These are phyloP conservation scores for Eimeria sp. DNA, from an alignment of 169 alveolate genomes.

Conservation along the genomic window DNA sequence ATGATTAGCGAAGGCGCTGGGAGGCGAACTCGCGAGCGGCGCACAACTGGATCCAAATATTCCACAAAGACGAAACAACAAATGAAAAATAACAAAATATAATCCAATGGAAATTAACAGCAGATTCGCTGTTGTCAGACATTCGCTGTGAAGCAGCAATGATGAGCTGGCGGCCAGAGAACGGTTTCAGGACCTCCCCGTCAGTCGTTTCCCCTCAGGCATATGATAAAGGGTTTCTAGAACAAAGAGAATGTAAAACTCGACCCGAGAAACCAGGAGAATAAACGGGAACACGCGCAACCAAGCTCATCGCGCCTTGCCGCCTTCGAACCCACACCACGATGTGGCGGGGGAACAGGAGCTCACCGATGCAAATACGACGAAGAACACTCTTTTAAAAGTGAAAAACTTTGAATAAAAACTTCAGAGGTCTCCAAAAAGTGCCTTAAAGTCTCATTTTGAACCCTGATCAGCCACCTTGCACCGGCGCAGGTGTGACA, in stretches of 20 bases:
- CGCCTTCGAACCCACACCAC: conserved; percentile 54
- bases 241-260: background rate
- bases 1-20: background rate
- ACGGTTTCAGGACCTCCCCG: background rate
- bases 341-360: background rate
- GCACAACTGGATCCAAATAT: background rate
- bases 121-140: background rate
- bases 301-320: conserved; percentile 44
- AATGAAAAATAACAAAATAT: background rate
- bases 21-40: background rate
- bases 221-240: background rate
- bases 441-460: background rate
- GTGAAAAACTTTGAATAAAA: background rate
- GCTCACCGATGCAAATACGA: conserved; percentile 32
- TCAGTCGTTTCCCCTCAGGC: background rate
- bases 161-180: conserved; percentile 3
- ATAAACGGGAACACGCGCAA: background rate
- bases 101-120: background rate
- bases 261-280: background rate
- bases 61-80: background rate
- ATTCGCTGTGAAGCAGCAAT: conserved; percentile 3
- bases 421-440: background rate
- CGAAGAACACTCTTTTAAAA: background rate
- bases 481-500: conserved; percentile 29
- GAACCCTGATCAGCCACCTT: conserved; percentile 4